These are phyloP conservation scores for Fusarium sp. DNA, from an alignment of 2,329 filamentous ascomycete genomes.

Conservation along the genomic window DNA sequence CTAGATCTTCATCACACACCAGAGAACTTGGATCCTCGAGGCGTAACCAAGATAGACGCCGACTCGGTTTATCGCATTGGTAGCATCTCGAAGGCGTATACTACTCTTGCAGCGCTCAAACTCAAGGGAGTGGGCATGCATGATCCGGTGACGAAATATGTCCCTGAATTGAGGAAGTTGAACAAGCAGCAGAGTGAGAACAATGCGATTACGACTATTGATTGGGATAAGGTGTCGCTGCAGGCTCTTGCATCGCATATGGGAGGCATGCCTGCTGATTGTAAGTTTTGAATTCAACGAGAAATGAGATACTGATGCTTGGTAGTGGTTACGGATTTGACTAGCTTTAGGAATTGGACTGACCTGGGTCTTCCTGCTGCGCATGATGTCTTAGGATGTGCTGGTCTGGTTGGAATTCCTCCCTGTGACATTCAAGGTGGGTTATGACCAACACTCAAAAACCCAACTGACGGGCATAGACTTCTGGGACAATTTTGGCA, in stretches of 20 bases:
- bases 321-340: conserved; percentile 11
- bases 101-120: conserved; percentile 3
- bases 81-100: conserved; percentile 12
- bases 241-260: conserved; percentile 12
- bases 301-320: neutral
- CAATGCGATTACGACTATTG: neutral
- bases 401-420: neutral
- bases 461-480: neutral
- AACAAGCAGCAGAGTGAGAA: conserved; percentile 1
- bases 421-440: conserved; percentile 1
- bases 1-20: conserved; percentile 12
- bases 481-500: conserved; percentile 24
- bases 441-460: neutral
- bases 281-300: neutral
- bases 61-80: conserved; percentile 16
- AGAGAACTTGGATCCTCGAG: conserved; percentile 1
- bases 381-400: neutral
- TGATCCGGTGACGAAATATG: conserved; percentile 19
- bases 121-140: neutral
- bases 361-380: neutral
- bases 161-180: conserved; percentile 4
- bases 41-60: neutral
- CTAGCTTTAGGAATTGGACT: conserved; percentile 10
- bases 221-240: conserved; percentile 4
- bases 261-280: conserved; percentile 12